Evolutionary conservation across 257 asterid species (phyloP).

Genomic region (Nicotiana noctiflora): DNA sequence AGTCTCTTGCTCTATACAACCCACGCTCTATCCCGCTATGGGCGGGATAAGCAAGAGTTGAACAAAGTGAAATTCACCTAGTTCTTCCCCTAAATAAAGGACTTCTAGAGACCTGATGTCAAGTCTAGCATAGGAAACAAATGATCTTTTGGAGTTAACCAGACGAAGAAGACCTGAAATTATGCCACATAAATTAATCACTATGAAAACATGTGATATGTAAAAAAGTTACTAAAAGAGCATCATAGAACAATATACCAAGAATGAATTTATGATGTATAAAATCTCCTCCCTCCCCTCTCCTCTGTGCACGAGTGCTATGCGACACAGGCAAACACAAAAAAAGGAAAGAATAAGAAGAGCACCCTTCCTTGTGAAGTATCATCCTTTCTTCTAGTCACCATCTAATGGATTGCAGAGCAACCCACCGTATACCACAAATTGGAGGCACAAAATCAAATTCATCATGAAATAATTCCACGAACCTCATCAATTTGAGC

Average conservation of each 20-base stretch:
- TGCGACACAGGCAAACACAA: neutral
- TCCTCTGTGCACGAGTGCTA: neutral
- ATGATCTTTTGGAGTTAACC: neutral
- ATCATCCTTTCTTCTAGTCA: neutral
- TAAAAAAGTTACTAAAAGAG: too few relatives aligned
- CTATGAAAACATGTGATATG: neutral
- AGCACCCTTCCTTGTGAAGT: neutral
- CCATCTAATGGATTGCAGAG: neutral
- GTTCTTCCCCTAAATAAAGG: neutral
- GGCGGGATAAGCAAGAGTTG: neutral
- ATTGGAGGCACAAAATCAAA: neutral
- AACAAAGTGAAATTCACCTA: neutral
- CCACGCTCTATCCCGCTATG: too few relatives aligned
- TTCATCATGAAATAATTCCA: neutral
- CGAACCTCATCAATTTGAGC: constrained; percentile 77
- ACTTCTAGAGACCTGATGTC: neutral
- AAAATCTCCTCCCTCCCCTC: neutral
- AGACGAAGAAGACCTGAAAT: neutral
- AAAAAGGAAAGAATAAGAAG: neutral
- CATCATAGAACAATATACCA: too few relatives aligned
- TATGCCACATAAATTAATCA: neutral
- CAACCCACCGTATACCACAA: neutral
- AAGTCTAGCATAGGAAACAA: neutral
- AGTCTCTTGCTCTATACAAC: neutral
- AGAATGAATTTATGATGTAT: too few relatives aligned